Conservation (phyloP, 768 basidiomycete genomes). For the Calocybe gangraenosa region DNA sequence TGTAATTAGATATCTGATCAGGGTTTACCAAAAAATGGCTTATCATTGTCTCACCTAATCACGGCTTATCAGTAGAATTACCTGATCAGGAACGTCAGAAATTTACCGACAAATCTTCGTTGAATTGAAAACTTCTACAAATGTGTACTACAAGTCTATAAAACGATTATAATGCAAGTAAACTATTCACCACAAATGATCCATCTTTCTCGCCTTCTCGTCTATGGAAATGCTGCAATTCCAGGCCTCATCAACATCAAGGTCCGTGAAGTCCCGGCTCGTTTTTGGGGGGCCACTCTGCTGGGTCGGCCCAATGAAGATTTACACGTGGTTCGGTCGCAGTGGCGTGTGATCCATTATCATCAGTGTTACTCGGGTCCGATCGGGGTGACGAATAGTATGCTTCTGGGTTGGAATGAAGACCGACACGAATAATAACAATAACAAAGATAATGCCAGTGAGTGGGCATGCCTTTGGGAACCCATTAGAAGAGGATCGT, state of each 20-base stretch:
- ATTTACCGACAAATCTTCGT: too few relatives aligned
- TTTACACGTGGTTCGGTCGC: background rate
- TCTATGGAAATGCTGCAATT: background rate
- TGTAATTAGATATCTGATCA: too few relatives aligned
- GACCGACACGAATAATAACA: conserved; percentile 4
- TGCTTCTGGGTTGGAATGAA: conserved; percentile 1
- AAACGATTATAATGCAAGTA: too few relatives aligned
- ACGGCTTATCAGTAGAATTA: too few relatives aligned
- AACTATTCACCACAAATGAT: background rate
- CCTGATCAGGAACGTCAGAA: too few relatives aligned
- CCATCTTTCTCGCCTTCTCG: background rate
- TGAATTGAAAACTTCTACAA: too few relatives aligned
- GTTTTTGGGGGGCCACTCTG: background rate
- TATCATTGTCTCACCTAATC: too few relatives aligned
- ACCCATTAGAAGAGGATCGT: too few relatives aligned
- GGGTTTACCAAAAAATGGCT: too few relatives aligned
- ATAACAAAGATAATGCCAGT: conserved; percentile 7
- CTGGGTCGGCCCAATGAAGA: background rate
- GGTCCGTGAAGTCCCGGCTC: background rate
- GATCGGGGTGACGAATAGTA: conserved; percentile 1
- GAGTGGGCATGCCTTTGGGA: conserved; percentile 7
- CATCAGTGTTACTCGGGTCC: background rate
- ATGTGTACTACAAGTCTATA: too few relatives aligned
- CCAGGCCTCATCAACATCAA: background rate
- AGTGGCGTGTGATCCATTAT: background rate